phyloP scores from a whole-genome alignment of 352 stramenopile species.

The Globisporangium lucens region DNA sequence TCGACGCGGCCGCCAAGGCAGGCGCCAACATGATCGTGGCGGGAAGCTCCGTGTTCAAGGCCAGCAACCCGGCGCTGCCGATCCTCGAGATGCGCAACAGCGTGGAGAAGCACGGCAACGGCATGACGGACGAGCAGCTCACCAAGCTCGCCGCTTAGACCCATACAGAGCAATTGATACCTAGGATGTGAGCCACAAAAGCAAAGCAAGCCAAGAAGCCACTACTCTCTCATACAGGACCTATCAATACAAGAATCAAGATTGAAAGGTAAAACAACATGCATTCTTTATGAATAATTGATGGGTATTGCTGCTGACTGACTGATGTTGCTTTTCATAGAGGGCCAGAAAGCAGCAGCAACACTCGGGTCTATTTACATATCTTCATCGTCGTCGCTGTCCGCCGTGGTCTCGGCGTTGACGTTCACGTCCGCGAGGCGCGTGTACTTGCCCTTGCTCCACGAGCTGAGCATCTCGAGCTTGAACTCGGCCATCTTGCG shows the following conservation, averaged over 20 bases:
- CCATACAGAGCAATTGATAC: background rate
- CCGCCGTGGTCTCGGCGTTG: slow-evolving; percentile 14
- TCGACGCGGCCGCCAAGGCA: slow-evolving; percentile 91
- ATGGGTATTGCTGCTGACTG: slow-evolving; percentile 1
- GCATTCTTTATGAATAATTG: slow-evolving; percentile 23
- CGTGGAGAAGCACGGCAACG: slow-evolving; percentile 78
- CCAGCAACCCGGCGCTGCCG: slow-evolving; percentile 50
- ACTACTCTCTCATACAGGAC: background rate
- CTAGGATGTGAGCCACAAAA: background rate
- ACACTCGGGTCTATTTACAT: slow-evolving; percentile 22
- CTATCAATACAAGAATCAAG: background rate
- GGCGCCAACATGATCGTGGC: slow-evolving; percentile 98
- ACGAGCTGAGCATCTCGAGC: slow-evolving; percentile 73
- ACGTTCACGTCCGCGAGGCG: slow-evolving; percentile 49
- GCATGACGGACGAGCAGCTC: slow-evolving; percentile 61
- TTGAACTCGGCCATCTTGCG: slow-evolving; percentile 87
- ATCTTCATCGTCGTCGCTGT: slow-evolving; percentile 32
- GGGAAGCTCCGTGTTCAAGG: slow-evolving; percentile 93
- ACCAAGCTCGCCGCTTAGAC: slow-evolving; percentile 36
- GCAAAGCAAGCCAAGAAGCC: background rate
- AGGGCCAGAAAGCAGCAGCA: background rate
- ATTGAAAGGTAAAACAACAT: slow-evolving; percentile 12
- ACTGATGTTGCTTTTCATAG: background rate
- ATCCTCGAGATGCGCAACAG: slow-evolving; percentile 85
- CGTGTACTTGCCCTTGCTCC: slow-evolving; percentile 75